Conservation (phyloP, 2,329 filamentous ascomycete genomes). For the Xylaria polymorpha region DNA sequence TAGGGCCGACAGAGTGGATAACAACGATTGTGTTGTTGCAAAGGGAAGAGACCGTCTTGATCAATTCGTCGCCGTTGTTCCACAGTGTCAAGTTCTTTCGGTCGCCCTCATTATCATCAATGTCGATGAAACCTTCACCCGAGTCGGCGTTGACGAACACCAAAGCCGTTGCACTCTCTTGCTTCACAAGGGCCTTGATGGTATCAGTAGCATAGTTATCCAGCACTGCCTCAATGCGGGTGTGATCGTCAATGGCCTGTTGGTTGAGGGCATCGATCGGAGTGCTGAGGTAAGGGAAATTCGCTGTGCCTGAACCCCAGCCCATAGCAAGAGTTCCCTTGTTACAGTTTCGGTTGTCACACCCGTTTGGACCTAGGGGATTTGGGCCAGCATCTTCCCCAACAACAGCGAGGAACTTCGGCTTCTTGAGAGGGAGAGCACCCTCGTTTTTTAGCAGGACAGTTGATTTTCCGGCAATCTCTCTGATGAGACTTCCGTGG, state of each 20-base stretch:
- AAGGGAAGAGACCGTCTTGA: constrained; percentile 80
- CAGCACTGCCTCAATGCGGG: constrained; percentile 73
- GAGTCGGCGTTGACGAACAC: constrained; percentile 91
- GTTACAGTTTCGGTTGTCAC: constrained; percentile 72
- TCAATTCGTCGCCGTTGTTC: constrained; percentile 81
- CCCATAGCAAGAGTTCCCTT: constrained; percentile 76
- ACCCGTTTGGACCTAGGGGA: constrained; percentile 81
- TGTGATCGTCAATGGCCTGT: constrained; percentile 69
- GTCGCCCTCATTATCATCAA: constrained; percentile 88
- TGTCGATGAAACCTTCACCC: constrained; percentile 86
- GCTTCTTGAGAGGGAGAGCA: constrained; percentile 79
- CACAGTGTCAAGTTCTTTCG: constrained; percentile 93
- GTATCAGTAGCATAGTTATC: constrained; percentile 72
- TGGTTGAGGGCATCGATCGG: constrained; percentile 76
- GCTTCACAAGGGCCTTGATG: constrained; percentile 68
- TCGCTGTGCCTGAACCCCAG: constrained; percentile 81
- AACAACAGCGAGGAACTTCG: constrained; percentile 80
- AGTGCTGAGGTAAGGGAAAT: constrained; percentile 80
- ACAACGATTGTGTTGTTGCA: constrained; percentile 93
- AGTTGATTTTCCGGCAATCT: constrained; percentile 81
- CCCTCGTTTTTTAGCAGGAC: constrained; percentile 90
- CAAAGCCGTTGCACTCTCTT: constrained; percentile 76
- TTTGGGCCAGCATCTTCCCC: constrained; percentile 87
- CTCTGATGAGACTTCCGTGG: constrained; percentile 78
- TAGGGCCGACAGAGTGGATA: constrained; percentile 85